phyloP scores from a whole-genome alignment of 2,329 filamentous ascomycete species.

The Phyllosticta ampelicida region DNA sequence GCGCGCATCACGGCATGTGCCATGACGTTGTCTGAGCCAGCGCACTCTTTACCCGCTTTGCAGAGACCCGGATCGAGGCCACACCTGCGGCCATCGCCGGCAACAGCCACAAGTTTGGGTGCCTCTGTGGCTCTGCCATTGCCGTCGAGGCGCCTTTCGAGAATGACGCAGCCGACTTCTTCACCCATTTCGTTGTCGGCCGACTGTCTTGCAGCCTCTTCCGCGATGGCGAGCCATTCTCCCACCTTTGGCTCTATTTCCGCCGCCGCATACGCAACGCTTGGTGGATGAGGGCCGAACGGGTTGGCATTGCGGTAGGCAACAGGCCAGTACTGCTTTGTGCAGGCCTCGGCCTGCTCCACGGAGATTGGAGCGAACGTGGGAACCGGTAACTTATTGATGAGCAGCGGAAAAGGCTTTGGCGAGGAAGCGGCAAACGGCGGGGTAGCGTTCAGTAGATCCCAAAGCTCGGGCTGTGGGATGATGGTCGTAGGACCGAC shows the following conservation, averaged over 20 bases:
- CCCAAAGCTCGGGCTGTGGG: constrained; percentile 42
- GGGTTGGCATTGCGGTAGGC: constrained; percentile 82
- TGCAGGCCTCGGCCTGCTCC: constrained; percentile 65
- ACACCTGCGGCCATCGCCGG: constrained; percentile 65
- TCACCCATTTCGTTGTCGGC: constrained; percentile 51
- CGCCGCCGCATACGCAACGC: constrained; percentile 58
- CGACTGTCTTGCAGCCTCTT: constrained; percentile 50
- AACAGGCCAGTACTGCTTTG: constrained; percentile 68
- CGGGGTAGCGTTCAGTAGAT: constrained; percentile 23
- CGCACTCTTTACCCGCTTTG: not conserved
- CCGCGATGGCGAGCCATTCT: constrained; percentile 58
- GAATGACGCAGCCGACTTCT: constrained; percentile 62
- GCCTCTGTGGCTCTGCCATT: constrained; percentile 23
- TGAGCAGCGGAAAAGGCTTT: constrained; percentile 35
- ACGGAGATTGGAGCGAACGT: constrained; percentile 64
- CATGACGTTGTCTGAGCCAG: constrained; percentile 57
- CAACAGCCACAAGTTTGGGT: constrained; percentile 56
- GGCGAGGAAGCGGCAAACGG: constrained; percentile 28
- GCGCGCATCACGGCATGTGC: constrained; percentile 68
- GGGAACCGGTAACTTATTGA: constrained; percentile 58
- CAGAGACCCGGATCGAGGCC: constrained; percentile 16
- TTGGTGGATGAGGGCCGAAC: constrained; percentile 69
- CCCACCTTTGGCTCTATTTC: constrained; percentile 55
- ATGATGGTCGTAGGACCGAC: constrained; percentile 42
- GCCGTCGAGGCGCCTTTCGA: constrained; percentile 41